These are phyloP conservation scores for Astrephomene gubernaculifera DNA, from an alignment of 139 green algal genomes.

Conservation along the genomic window DNA sequence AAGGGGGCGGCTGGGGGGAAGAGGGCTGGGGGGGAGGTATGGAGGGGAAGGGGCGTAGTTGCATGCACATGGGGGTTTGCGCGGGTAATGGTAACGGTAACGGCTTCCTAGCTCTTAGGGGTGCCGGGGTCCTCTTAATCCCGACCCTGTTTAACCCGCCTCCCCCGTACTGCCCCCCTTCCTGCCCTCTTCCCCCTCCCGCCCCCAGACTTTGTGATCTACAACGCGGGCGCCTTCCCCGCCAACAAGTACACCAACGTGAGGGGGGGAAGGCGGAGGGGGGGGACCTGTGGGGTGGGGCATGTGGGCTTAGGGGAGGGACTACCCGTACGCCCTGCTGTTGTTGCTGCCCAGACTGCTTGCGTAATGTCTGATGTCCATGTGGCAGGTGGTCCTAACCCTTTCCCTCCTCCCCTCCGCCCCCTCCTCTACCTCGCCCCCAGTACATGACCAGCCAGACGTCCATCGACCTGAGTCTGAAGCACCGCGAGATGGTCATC, in stretches of 20 bases:
- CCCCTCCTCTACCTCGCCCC: too few relatives aligned
- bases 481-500: slow-evolving; percentile 82
- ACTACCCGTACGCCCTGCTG: neutral
- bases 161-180: neutral
- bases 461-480: slow-evolving; percentile 87
- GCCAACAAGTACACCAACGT: slow-evolving; percentile 89
- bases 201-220: slow-evolving; percentile 91
- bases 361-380: neutral
- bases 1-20: too few relatives aligned
- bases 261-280: slow-evolving; percentile 59
- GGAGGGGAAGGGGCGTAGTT: too few relatives aligned
- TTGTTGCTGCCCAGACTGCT: neutral
- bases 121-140: too few relatives aligned
- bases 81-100: too few relatives aligned
- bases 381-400: neutral
- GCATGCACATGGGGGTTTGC: too few relatives aligned
- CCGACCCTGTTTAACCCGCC: too few relatives aligned
- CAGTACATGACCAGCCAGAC: slow-evolving; percentile 93
- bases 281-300: neutral
- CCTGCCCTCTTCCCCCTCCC: neutral
- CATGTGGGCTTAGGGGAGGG: neutral
- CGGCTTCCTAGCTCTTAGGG: too few relatives aligned
- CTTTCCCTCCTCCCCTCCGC: neutral
- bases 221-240: slow-evolving; percentile 91
- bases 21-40: too few relatives aligned